Percentiles rank a stretch among this genome's conserved stretches.
These are phyloP conservation scores for Mycena belliarum DNA, from an alignment of 768 basidiomycete genomes.

Conservation along the genomic window DNA sequence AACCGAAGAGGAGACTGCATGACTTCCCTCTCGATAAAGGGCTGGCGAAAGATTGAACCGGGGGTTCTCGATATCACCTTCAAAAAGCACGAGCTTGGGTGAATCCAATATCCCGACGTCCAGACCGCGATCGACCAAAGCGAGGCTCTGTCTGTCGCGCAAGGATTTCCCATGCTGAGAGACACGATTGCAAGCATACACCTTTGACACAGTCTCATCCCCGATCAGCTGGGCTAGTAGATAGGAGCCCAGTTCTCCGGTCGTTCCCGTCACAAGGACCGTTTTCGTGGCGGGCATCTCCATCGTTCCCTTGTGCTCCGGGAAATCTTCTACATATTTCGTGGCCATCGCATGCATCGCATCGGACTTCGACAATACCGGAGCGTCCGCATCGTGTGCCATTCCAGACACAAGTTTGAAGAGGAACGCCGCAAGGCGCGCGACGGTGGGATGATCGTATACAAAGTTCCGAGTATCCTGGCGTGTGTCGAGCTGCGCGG, in stretches of 20 bases:
- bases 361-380: neutral
- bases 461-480: constrained; percentile 35
- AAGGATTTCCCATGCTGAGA: constrained; percentile 23
- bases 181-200: constrained; percentile 34
- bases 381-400: too few species aligned
- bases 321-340: constrained; percentile 14
- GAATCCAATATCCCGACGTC: constrained; percentile 23
- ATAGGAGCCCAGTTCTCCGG: constrained; percentile 33
- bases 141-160: constrained; percentile 28
- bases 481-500: constrained; percentile 23
- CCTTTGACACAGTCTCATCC: constrained; percentile 14
- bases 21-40: constrained; percentile 11
- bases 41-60: constrained; percentile 9
- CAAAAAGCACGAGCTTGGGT: constrained; percentile 27
- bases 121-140: constrained; percentile 27
- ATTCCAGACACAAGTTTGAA: too few species aligned
- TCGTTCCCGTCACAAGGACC: constrained; percentile 38
- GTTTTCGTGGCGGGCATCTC: neutral
- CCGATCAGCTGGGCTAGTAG: constrained; percentile 29
- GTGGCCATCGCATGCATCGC: constrained; percentile 23
- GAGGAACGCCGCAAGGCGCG: constrained; percentile 14
- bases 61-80: constrained; percentile 19
- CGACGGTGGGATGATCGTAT: constrained; percentile 36
- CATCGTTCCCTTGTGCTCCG: neutral
- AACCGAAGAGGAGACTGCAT: too few species aligned